Base-by-base conservation (phyloP, 805 yeast genomes). In the Candida sithepensis region DNA sequence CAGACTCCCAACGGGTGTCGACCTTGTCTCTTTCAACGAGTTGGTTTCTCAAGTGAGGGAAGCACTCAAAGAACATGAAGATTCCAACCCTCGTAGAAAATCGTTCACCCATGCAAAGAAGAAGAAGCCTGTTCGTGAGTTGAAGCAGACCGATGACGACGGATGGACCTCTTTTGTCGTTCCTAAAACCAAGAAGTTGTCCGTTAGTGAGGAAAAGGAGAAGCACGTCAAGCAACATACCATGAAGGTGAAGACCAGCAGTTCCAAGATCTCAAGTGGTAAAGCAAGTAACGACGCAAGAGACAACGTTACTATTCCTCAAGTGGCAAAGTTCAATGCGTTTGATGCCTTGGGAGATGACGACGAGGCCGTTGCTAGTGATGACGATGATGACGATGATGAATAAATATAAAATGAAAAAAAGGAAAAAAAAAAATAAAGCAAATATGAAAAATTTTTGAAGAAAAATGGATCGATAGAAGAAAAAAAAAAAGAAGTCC, bases 91-190 rank as follows among this genome's bases (percentile, higher is more conserved):
- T 38, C 78, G 90, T 71, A 81, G 89, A 73, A 78, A 80, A 53
- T 82, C 88, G 13, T 74, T 83, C 60, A 77, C 53, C 16, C 34
- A 30, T 12, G 48, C 50, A 45, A 82, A 78, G 61, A 77, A 77
- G 67, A 72, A 71, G 56, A 75, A 73, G 51, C 69, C 68, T 53
- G 72, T 71, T 32, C 71, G 75, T 48, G 75, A 70, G 47, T 71
- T 72, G 47, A 70, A 73, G 41, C 74, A 71, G 50, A 77, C 84
- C 32, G 95, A 86, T 61, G 85, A 82, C 48, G 92, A 87, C 52
- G 95, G 95, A 41, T 87, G 94, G 92, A 85, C 85, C 48, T 84
- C 92, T 20, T 68, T 77, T 53, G 69, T 74, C 45, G 71, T 73
- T 56, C 68, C 71, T 41, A 75, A 70, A 57, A 72, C 72, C 49